Evolutionary conservation across 2,329 filamentous ascomycete genomes (phyloP).

Genomic region (Clonostachys chloroleuca): DNA sequence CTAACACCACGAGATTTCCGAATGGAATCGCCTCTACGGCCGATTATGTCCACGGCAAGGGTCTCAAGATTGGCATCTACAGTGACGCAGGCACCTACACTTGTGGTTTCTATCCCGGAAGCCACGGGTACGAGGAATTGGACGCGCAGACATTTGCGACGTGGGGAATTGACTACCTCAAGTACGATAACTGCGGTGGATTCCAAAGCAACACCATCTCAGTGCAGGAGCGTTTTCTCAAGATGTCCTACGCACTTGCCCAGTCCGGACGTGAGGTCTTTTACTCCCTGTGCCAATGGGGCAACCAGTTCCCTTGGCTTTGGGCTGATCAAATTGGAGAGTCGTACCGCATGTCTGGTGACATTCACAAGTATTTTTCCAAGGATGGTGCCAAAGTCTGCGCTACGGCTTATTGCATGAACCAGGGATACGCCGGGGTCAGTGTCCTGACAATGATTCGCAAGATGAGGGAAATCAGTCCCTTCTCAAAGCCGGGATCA

Average conservation of each 20-base stretch:
- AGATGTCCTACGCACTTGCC: conserved; percentile 22
- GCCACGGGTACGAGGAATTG: conserved; percentile 42
- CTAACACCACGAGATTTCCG: conserved; percentile 44
- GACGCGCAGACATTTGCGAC: conserved; percentile 47
- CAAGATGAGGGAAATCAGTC: neutral
- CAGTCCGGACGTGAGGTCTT: conserved; percentile 30
- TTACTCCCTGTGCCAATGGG: conserved; percentile 51
- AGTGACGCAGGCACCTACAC: conserved; percentile 38
- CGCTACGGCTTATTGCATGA: neutral
- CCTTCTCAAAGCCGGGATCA: neutral
- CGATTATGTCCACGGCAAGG: conserved; percentile 46
- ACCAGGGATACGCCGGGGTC: neutral
- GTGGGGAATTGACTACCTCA: conserved; percentile 44
- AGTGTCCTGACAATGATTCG: neutral
- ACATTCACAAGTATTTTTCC: conserved; percentile 28
- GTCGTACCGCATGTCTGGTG: conserved; percentile 38
- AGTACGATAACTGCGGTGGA: conserved; percentile 41
- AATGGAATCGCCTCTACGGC: conserved; percentile 51
- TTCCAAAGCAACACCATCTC: neutral
- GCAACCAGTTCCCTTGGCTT: conserved; percentile 39
- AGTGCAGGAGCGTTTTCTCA: neutral
- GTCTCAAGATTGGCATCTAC: conserved; percentile 62
- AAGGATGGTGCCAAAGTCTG: neutral
- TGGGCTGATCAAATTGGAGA: conserved; percentile 46
- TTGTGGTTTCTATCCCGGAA: conserved; percentile 25